Conservation (phyloP, 805 yeast genomes). For the Yamadazyma akitaensis region DNA sequence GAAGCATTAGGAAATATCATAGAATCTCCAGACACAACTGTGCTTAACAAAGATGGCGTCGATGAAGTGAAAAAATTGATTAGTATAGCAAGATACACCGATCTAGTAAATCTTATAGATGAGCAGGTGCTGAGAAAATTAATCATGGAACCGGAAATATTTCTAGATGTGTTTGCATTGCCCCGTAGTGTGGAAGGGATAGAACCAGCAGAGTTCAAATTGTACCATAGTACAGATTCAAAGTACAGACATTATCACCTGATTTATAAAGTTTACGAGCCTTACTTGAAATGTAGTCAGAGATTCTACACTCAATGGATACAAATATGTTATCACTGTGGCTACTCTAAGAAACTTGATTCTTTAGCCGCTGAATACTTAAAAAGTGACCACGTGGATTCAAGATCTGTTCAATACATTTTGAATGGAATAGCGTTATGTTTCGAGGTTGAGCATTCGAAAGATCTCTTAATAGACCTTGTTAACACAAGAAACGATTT, state of each 20-base stretch:
- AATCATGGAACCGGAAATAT: neutral
- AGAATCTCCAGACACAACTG: neutral
- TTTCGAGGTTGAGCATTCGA: conserved; percentile 33
- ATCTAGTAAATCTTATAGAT: neutral
- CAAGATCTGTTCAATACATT: conserved; percentile 26
- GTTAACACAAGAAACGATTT: conserved; percentile 11
- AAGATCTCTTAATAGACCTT: conserved; percentile 18
- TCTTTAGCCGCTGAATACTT: conserved; percentile 6
- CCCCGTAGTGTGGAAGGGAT: neutral
- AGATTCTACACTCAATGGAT: conserved; percentile 17
- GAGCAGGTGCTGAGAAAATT: neutral
- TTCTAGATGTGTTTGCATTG: neutral
- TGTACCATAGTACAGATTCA: neutral
- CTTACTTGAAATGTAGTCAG: neutral
- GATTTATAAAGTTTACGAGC: conserved; percentile 1
- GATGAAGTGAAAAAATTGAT: neutral
- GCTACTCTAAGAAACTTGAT: conserved; percentile 21
- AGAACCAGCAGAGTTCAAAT: neutral
- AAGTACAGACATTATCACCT: neutral
- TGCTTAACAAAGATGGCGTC: neutral
- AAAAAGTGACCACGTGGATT: conserved; percentile 17
- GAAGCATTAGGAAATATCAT: neutral
- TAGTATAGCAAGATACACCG: neutral
- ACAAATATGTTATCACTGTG: conserved; percentile 36
- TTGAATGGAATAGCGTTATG: conserved; percentile 28